phyloP scores from a whole-genome alignment of 257 asterid genomes.

The Solanum sparsipilum region DNA sequence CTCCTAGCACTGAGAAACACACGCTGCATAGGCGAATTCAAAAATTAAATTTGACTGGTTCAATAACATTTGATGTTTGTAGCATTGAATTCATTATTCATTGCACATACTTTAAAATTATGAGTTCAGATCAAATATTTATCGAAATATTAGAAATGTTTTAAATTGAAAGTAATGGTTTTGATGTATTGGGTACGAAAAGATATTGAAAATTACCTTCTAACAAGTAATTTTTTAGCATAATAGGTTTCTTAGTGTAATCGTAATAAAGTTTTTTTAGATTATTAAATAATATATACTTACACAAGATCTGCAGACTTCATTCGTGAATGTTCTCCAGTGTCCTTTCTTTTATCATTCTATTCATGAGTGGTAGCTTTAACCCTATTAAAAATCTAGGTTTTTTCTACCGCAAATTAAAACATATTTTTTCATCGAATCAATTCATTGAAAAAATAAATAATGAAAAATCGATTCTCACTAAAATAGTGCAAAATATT shows the following conservation, averaged over 20 bases:
- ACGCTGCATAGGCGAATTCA: not conserved
- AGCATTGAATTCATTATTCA: not conserved
- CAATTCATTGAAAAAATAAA: too few relatives aligned
- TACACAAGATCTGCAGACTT: not conserved
- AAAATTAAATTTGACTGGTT: not conserved
- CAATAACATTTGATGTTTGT: not conserved
- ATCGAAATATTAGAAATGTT: too few relatives aligned
- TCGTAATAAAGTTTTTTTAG: not conserved
- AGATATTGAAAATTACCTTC: too few relatives aligned
- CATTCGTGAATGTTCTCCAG: not conserved
- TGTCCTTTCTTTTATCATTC: not conserved
- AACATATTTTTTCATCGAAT: too few relatives aligned
- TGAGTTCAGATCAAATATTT: not conserved
- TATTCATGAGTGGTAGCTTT: not conserved
- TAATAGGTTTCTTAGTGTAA: not conserved
- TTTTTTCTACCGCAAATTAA: not conserved
- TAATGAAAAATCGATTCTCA: too few relatives aligned
- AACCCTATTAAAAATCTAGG: not conserved
- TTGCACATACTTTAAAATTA: not conserved
- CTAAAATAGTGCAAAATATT: accelerated
- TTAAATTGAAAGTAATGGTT: too few relatives aligned
- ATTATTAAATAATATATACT: not conserved
- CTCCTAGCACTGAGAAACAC: not conserved
- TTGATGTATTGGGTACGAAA: not conserved
- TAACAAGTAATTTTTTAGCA: not conserved